phyloP scores from a whole-genome alignment of 1,139 yeast genomes.

The Pneumocystis murina region DNA sequence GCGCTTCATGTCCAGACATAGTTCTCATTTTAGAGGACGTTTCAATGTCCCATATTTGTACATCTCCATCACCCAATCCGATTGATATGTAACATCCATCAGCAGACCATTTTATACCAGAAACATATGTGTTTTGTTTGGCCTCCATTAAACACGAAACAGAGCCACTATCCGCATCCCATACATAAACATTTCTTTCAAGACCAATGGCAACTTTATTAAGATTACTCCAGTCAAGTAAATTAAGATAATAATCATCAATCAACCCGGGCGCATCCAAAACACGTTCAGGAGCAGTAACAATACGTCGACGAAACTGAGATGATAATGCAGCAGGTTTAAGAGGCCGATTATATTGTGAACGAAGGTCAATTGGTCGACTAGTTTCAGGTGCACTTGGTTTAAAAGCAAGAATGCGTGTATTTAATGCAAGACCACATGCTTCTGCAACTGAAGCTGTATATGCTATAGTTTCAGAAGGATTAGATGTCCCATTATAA shows the following conservation, averaged over 20 bases:
- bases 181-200: slow-evolving; percentile 68
- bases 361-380: slow-evolving; percentile 38
- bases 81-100: slow-evolving; percentile 80
- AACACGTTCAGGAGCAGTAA: slow-evolving; percentile 82
- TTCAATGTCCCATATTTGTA: slow-evolving; percentile 92
- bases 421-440: slow-evolving; percentile 75
- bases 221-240: slow-evolving; percentile 75
- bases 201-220: slow-evolving; percentile 82
- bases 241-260: slow-evolving; percentile 81
- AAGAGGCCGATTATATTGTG: slow-evolving; percentile 26
- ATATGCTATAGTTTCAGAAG: slow-evolving; percentile 25
- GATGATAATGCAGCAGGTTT: slow-evolving; percentile 39
- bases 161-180: slow-evolving; percentile 81
- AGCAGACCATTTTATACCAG: slow-evolving; percentile 80
- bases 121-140: slow-evolving; percentile 30
- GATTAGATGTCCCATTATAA: not conserved
- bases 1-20: slow-evolving; percentile 52
- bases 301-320: slow-evolving; percentile 49
- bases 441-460: slow-evolving; percentile 86
- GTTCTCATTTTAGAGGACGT: slow-evolving; percentile 60
- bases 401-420: slow-evolving; percentile 72
- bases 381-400: slow-evolving; percentile 71
- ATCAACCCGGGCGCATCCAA: slow-evolving; percentile 91
- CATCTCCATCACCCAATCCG: slow-evolving; percentile 69
- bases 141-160: slow-evolving; percentile 60